phyloP scores from a whole-genome alignment of 345 rosid genomes.

The Brassica rapa region DNA sequence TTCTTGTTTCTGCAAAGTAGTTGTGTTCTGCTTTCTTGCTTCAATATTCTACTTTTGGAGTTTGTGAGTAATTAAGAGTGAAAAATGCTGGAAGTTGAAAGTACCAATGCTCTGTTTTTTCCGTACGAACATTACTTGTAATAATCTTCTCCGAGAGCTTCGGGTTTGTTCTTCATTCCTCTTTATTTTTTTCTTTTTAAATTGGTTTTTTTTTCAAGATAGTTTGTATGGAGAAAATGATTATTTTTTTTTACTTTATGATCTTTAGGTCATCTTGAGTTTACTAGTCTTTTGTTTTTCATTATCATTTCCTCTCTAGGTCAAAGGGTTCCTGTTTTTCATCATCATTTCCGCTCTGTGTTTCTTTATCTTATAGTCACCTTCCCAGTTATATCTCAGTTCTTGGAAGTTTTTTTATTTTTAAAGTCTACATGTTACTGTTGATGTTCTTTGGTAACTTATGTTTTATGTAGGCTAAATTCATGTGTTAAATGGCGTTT shows the following conservation, averaged over 20 bases:
- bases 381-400: background rate
- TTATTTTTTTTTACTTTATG: conserved; percentile 27
- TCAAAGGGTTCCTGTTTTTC: conserved; percentile 33
- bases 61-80: no score
- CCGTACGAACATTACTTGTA: conserved; percentile 65
- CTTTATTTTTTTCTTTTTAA: background rate
- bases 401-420: background rate
- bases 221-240: conserved; percentile 14
- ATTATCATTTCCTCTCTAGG: conserved; percentile 14
- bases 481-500: background rate
- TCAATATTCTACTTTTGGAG: background rate
- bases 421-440: conserved; percentile 8
- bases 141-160: conserved; percentile 83
- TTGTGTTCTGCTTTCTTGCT: conserved; percentile 7
- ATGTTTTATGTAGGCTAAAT: conserved; percentile 1
- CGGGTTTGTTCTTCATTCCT: conserved; percentile 59
- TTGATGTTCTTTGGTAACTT: background rate
- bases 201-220: conserved; percentile 43
- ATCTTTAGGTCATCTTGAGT: conserved; percentile 45
- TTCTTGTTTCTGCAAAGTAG: conserved; percentile 26
- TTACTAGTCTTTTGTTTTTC: conserved; percentile 30
- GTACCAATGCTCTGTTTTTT: conserved; percentile 49
- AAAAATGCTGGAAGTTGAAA: conserved; percentile 76
- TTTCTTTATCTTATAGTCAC: conserved; percentile 7
- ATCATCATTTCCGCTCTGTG: conserved; percentile 8